Evolutionary conservation across 2,329 filamentous ascomycete genomes (phyloP).

Genomic region (Aspergillus pseudotamarii): DNA sequence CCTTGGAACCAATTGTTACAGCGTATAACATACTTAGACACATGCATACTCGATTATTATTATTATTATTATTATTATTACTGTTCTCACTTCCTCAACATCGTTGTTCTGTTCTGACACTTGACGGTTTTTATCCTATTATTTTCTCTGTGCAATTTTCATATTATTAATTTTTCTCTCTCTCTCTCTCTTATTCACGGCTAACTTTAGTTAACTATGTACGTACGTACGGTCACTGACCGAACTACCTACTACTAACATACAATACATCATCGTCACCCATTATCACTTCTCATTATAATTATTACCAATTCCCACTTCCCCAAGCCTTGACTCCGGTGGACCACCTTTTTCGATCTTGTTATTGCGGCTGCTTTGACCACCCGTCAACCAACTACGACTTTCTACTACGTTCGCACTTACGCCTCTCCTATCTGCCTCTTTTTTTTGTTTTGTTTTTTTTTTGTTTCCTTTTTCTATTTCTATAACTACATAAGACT

Average conservation of each 20-base stretch:
- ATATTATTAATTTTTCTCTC: neutral
- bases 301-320: slow-evolving; percentile 7
- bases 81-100: neutral
- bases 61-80: neutral
- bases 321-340: slow-evolving; percentile 1
- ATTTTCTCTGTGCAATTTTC: slow-evolving; percentile 5
- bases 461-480: neutral
- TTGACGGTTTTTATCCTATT: slow-evolving; percentile 1
- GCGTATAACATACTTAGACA: slow-evolving; percentile 6
- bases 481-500: neutral
- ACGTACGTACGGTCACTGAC: neutral
- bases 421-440: slow-evolving; percentile 2
- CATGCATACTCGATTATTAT: slow-evolving; percentile 1
- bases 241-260: neutral
- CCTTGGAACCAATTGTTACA: slow-evolving; percentile 1
- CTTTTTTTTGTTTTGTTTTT: neutral
- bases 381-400: neutral
- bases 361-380: slow-evolving; percentile 3
- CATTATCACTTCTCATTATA: slow-evolving; percentile 8
- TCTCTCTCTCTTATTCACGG: slow-evolving; percentile 10
- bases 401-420: slow-evolving; percentile 4
- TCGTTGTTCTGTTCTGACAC: neutral
- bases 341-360: slow-evolving; percentile 1
- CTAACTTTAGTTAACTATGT: slow-evolving; percentile 1
- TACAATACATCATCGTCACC: slow-evolving; percentile 19